Conservation (phyloP, 495 filamentous ascomycete species). For the Penicillium macrosclerotiorum region DNA sequence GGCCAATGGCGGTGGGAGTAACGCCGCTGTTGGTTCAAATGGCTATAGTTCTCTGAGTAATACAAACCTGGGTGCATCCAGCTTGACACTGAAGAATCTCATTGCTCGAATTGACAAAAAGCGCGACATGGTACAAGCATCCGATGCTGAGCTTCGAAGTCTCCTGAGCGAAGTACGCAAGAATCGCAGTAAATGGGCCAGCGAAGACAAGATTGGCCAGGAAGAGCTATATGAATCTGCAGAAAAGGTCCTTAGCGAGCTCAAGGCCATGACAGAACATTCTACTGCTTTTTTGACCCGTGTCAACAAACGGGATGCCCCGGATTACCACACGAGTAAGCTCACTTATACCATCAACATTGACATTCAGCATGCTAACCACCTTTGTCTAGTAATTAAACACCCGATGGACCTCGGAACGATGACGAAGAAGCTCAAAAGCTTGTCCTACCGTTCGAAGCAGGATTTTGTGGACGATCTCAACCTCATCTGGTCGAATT, state of each 20-base stretch:
- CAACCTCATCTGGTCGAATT: constrained; percentile 95
- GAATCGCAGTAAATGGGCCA: constrained; percentile 98
- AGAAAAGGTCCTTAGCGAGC: constrained; percentile 92
- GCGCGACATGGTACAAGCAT: constrained; percentile 80
- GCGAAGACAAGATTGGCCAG: constrained; percentile 92
- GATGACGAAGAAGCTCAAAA: constrained; percentile 97
- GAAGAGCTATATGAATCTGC: constrained; percentile 96
- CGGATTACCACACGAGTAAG: constrained; percentile 88
- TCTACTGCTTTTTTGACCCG: constrained; percentile 87
- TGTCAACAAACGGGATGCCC: constrained; percentile 95
- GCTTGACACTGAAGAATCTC: constrained; percentile 91
- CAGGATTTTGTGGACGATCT: constrained; percentile 90
- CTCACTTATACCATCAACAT: constrained; percentile 3
- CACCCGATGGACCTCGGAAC: constrained; percentile 96
- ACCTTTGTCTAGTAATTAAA: constrained; percentile 70
- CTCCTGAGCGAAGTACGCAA: constrained; percentile 97
- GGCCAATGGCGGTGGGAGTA: constrained; percentile 45
- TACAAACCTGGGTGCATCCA: constrained; percentile 95
- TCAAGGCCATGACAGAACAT: constrained; percentile 95
- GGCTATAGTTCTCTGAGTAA: constrained; percentile 85
- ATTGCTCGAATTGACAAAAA: constrained; percentile 93
- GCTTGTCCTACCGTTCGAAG: constrained; percentile 85
- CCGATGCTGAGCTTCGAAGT: constrained; percentile 85
- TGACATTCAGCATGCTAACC: constrained; percentile 17
- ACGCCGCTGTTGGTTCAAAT: constrained; percentile 45